Base-by-base conservation (phyloP, 345 rosid genomes). In the Eucalyptus shirleyi region DNA sequence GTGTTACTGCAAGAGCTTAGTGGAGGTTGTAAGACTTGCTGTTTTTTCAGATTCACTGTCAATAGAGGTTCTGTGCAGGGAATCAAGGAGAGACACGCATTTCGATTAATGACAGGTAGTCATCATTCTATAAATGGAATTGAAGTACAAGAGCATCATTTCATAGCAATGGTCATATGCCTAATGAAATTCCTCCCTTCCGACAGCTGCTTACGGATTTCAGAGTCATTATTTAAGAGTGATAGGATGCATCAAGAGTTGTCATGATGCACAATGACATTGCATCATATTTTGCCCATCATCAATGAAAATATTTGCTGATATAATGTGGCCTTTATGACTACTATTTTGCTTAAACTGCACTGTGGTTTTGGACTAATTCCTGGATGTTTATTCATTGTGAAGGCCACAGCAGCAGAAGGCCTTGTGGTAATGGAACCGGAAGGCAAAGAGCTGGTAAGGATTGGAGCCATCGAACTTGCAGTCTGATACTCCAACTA, bases 401-500 rank as follows among this genome's bases (percentile, higher is more conserved):
- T 88, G 91, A 53, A 95, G 91, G 50, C 93, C 92, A 15, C 96
- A 94, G 83, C 94, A 93, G 88, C 95, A 95, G 88, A 93, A 94
- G 34, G 95, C 91, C 55, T 91, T 90, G 83, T 94, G 95, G 91
- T 92, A 94, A 89, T 94, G 95, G 91, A 93, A 95, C 30, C 93
- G 91, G 65, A 94, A 92, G 40, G 94, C 95, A 18, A 95, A 95
- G 56, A 94, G 90, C 89, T 93, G 96, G 59, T 37, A 77, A 81
- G 90, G 90, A 42, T 93, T 92, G 50, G 96, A 91, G 89, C 95
- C 95, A 87, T 95, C 94, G 13, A 94, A 92, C 91, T 89, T 91
- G 94, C 96, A 92, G 9, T 88, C 90, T 23, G 94, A 91, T 77
- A 92, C 93, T 28, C 95, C 94, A 23, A 93, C 93, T 4, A 50